A percentile compares a stretch with the other conserved stretches of the same genome.
Evolutionary conservation across 2,329 filamentous ascomycete genomes (phyloP).

Genomic region (Penicillium sp.): DNA sequence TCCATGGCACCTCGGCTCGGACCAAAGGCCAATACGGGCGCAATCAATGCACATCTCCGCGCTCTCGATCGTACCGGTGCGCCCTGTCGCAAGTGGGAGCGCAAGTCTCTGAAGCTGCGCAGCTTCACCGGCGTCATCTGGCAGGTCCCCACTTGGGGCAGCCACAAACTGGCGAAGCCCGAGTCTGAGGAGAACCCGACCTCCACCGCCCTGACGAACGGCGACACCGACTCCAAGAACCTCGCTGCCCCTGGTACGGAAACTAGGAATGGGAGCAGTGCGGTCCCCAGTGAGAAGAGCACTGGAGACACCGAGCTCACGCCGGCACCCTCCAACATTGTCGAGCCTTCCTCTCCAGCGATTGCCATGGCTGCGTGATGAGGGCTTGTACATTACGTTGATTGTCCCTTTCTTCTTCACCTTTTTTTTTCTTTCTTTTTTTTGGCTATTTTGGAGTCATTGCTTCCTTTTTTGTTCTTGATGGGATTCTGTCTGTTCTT

Average conservation of each 20-base stretch:
- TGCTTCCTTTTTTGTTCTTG: background rate
- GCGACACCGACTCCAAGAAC: slow-evolving; percentile 54
- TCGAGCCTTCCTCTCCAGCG: slow-evolving; percentile 49
- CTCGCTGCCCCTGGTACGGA: slow-evolving; percentile 36
- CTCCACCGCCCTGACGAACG: slow-evolving; percentile 51
- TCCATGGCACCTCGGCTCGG: slow-evolving; percentile 68
- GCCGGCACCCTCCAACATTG: slow-evolving; percentile 40
- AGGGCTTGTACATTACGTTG: slow-evolving; percentile 24
- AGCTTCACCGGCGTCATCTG: slow-evolving; percentile 85
- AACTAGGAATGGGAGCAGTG: slow-evolving; percentile 38
- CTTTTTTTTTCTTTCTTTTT: slow-evolving; percentile 5
- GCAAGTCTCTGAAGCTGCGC: slow-evolving; percentile 75
- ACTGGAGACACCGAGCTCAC: slow-evolving; percentile 47
- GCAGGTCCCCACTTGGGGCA: slow-evolving; percentile 77
- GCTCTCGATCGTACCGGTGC: slow-evolving; percentile 88
- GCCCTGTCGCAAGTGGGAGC: slow-evolving; percentile 86
- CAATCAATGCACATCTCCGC: slow-evolving; percentile 92
- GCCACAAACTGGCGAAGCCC: slow-evolving; percentile 35
- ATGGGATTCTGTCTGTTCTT: slow-evolving; percentile 2
- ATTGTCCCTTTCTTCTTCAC: background rate
- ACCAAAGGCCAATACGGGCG: slow-evolving; percentile 92
- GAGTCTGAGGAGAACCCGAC: slow-evolving; percentile 48
- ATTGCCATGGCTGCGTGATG: slow-evolving; percentile 35
- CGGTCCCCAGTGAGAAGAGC: slow-evolving; percentile 56
- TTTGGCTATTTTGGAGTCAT: background rate